Evolutionary conservation across 306 rosid genomes (phyloP), one percentile per base, ranked within the genome.

Genomic region (Phaseolus lunatus): DNA sequence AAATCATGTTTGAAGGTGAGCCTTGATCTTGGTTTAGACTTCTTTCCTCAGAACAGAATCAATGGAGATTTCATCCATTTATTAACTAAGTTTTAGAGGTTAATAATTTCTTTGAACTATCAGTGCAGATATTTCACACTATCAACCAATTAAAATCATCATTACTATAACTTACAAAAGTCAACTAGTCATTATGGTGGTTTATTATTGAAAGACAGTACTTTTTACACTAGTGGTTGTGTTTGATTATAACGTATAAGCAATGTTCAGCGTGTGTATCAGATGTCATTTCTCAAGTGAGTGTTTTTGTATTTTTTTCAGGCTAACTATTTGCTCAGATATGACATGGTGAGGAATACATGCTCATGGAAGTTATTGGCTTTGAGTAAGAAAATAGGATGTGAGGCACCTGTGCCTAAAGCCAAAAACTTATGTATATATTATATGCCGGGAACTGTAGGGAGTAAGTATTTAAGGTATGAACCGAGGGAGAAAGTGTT

Each of bases 1-100:
- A 78, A 87, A 80, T 86, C 89, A 80, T 86, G 75, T 84, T 85
- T 87, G 85, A 76, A 92, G 96, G 96, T 90, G 79, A 86, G 82
- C 53, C 33, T 35, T 24, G 59, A 59, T 62, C 76, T 14, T 77
- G 10, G 54, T 73, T 50, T 31, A 22, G 3, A 37, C 16, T 39
- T 74, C 26, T 75, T 29, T 31, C 7, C 44, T 33, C 18, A 35
- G 35, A 53, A 71, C 58, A 48, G 5, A 52, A 39, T 56, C 53
- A 56, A 43, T 68, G 33, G 3, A 52, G 20, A 26, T 45, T 54
- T 43, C 31, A n/a, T 67, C 76, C 53, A 13, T 47, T 62, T 24
- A 11, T 43, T 31, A 47, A 74, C 72, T 33, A 47, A 44, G 64
- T 57, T 52, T 50, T 59, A 13, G 5, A 59, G 12, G 9, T 15